Conservation (phyloP, 768 basidiomycete species). For the Boletus sp. region DNA sequence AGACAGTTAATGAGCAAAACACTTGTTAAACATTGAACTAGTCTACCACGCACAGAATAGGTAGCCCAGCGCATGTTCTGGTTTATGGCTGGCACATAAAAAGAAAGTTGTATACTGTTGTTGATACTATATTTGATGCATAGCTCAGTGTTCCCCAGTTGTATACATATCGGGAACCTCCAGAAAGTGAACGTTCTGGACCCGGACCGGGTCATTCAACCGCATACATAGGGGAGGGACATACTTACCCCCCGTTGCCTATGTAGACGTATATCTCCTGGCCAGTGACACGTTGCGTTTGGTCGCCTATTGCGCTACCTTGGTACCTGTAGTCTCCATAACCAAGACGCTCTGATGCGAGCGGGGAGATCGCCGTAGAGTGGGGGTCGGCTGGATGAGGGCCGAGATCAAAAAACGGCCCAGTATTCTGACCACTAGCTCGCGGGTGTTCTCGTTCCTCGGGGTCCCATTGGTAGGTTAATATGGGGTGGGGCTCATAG, state of each 20-base stretch:
- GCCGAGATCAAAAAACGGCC: conserved; percentile 50
- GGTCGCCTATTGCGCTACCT: conserved; percentile 24
- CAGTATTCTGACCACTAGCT: conserved; percentile 27
- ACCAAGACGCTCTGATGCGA: conserved; percentile 5
- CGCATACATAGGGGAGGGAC: background rate
- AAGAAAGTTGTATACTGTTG: conserved; percentile 69
- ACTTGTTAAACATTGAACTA: background rate
- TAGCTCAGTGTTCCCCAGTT: conserved; percentile 70
- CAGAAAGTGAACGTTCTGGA: conserved; percentile 88
- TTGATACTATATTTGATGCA: conserved; percentile 81
- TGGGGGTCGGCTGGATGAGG: conserved; percentile 78
- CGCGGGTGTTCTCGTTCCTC: conserved; percentile 31
- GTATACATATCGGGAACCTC: conserved; percentile 86
- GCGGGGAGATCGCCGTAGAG: conserved; percentile 41
- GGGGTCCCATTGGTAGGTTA: conserved; percentile 77
- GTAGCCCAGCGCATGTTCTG: conserved; percentile 93
- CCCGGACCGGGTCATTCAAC: conserved; percentile 37
- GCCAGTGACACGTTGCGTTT: conserved; percentile 48
- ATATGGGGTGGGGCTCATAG: conserved; percentile 69
- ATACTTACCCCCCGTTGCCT: conserved; percentile 51
- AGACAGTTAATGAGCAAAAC: background rate
- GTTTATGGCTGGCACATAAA: conserved; percentile 75
- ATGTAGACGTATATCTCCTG: conserved; percentile 73
- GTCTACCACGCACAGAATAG: conserved; percentile 60
- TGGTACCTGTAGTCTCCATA: conserved; percentile 21